Percentiles rank a stretch among this genome's conserved stretches.
Evolutionary conservation across 192 early-diverging fungal genomes (phyloP).

Genomic region (Coemansia sp.): DNA sequence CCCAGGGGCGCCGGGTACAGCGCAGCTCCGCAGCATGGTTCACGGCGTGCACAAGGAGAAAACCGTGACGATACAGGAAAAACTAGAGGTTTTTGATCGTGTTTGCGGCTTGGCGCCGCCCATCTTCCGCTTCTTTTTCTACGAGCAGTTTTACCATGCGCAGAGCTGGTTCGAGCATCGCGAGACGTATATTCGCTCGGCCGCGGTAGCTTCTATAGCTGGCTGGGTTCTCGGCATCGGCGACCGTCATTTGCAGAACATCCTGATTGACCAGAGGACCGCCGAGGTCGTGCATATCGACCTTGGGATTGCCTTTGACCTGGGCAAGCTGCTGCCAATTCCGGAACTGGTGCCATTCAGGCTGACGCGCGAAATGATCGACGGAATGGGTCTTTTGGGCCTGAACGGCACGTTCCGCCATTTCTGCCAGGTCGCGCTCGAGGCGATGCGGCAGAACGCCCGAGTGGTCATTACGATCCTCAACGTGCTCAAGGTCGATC

Average conservation of each 20-base stretch:
- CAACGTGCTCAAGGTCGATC: conserved; percentile 93
- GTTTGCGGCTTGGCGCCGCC: conserved; percentile 57
- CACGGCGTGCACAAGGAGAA: conserved; percentile 30
- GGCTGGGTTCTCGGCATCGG: conserved; percentile 90
- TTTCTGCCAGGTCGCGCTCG: conserved; percentile 73
- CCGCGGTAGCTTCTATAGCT: conserved; percentile 81
- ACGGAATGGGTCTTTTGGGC: conserved; percentile 81
- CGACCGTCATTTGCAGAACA: conserved; percentile 92
- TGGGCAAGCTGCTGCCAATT: conserved; percentile 78
- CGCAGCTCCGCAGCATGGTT: conserved; percentile 43
- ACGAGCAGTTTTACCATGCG: conserved; percentile 68
- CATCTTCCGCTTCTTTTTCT: conserved; percentile 72
- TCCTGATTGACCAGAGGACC: conserved; percentile 73
- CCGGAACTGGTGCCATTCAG: conserved; percentile 93
- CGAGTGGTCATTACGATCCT: conserved; percentile 81
- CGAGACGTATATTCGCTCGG: conserved; percentile 69
- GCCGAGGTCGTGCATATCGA: conserved; percentile 95
- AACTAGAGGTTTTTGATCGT: conserved; percentile 54
- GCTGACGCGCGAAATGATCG: conserved; percentile 82
- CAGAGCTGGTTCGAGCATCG: conserved; percentile 75
- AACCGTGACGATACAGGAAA: conserved; percentile 55
- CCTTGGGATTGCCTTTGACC: conserved; percentile 94
- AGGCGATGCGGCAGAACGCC: conserved; percentile 75
- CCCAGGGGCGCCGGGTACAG: conserved; percentile 24
- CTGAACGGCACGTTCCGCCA: conserved; percentile 78